phyloP scores from a whole-genome alignment of 495 filamentous ascomycete species.

The Talaromyces nanjingensis region DNA sequence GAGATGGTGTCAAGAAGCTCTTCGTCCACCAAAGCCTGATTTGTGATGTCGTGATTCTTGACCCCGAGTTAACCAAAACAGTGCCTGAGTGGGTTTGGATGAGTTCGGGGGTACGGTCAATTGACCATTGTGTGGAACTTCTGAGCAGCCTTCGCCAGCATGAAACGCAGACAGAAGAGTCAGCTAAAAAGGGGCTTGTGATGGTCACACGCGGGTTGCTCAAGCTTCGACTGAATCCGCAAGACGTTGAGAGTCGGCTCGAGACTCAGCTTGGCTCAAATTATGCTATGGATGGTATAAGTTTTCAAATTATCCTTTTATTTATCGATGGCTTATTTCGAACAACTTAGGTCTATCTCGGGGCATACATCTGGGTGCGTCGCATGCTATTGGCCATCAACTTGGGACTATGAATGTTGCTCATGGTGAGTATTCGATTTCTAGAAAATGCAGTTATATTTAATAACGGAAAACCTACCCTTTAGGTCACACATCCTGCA shows the following conservation, averaged over 20 bases:
- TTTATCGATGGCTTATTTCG: not conserved
- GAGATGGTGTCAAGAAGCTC: constrained; percentile 4
- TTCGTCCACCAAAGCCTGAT: constrained; percentile 7
- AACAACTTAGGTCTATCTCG: constrained; percentile 5
- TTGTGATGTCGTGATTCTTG: constrained; percentile 5
- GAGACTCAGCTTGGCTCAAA: constrained; percentile 5
- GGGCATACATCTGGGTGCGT: constrained; percentile 2
- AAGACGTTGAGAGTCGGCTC: constrained; percentile 1
- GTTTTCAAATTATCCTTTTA: not conserved
- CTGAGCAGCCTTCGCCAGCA: constrained; percentile 3
- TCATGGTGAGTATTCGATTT: not conserved
- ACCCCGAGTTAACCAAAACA: constrained; percentile 1
- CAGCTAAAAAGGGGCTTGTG: constrained; percentile 3
- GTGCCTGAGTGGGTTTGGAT: constrained; percentile 6
- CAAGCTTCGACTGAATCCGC: constrained; percentile 4
- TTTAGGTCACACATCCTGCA: constrained; percentile 5
- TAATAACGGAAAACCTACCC: not conserved
- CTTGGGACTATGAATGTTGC: constrained; percentile 8
- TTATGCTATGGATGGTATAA: constrained; percentile 7
- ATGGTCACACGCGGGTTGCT: not conserved
- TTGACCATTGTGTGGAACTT: constrained; percentile 6
- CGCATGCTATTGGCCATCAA: constrained; percentile 6
- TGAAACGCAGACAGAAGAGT: constrained; percentile 4
- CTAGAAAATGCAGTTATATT: too few relatives aligned
- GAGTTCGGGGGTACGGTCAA: constrained; percentile 5